Conservation (phyloP, 768 basidiomycete species). For the Boletus rubroflammeus region DNA sequence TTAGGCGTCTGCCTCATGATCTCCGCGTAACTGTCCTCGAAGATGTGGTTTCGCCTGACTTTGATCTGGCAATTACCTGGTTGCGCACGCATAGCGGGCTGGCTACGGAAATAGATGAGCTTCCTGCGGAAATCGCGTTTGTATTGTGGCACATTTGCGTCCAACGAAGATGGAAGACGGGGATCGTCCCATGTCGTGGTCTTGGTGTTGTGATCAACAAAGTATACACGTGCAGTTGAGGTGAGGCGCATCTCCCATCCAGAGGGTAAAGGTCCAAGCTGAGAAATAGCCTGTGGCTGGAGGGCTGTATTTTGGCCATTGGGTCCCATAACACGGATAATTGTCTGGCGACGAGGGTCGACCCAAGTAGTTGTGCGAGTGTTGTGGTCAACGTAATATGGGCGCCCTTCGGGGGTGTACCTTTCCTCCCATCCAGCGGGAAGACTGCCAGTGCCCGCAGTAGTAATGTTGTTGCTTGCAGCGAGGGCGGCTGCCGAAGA, state of each 20-base stretch:
- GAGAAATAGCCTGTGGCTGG: slow-evolving; percentile 94
- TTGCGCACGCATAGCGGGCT: slow-evolving; percentile 96
- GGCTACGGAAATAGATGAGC: slow-evolving; percentile 98
- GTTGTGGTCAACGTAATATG: slow-evolving; percentile 99
- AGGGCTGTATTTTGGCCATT: slow-evolving; percentile 82
- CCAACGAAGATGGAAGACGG: slow-evolving; percentile 89
- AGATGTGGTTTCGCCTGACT: slow-evolving; percentile 96
- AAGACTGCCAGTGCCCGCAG: slow-evolving; percentile 79
- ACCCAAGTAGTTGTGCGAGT: slow-evolving; percentile 99
- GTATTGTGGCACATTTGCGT: slow-evolving; percentile 97
- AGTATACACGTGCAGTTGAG: slow-evolving; percentile 96
- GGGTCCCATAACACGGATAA: slow-evolving; percentile 95
- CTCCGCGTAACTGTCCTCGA: slow-evolving; percentile 98
- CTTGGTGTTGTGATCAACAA: slow-evolving; percentile 99
- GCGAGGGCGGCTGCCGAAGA: slow-evolving; percentile 48
- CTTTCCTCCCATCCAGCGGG: slow-evolving; percentile 99
- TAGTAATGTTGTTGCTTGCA: slow-evolving; percentile 48
- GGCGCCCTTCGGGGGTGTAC: slow-evolving; percentile 96
- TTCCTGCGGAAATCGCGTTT: slow-evolving; percentile 99
- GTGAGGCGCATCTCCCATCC: slow-evolving; percentile 99
- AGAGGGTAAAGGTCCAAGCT: slow-evolving; percentile 93
- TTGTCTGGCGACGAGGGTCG: slow-evolving; percentile 93
- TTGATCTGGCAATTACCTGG: slow-evolving; percentile 99
- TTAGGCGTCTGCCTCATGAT: slow-evolving; percentile 99
- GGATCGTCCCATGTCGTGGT: slow-evolving; percentile 99